Base-by-base conservation (phyloP, 2,329 filamentous ascomycete species). In the Apiospora aurea region DNA sequence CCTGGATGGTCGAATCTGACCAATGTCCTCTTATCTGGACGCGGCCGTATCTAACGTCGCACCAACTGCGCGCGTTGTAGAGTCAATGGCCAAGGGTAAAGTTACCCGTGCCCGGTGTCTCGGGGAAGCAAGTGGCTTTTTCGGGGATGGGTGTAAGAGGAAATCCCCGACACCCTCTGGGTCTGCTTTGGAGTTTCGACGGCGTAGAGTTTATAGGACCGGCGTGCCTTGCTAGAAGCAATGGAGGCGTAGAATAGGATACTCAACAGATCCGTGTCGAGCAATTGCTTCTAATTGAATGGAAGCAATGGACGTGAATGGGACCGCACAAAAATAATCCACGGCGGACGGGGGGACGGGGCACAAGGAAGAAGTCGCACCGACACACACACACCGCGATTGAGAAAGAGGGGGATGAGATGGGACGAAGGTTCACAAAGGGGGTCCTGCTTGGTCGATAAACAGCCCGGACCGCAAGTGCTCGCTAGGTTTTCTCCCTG, bases 331-430 rank as follows among this genome's bases (percentile, higher is more conserved):
- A 21, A 34, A 61, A 61, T 18, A 18, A 61, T 38, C 38, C 53
- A 61, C 53, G 10, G 29, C 53, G 38, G 53, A 21, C 29, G 53
- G 53, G 53, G 57, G 18, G 18, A 64, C 57, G 10, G 29, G 57
- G 18, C 34, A 64, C 57, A 64, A 64, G 57, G 57, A 41, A 61
- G 53, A 61, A 64, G 57, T 64, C 57, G 18, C 57, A 64, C 57
- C 57, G 34, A 38, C 6, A n/a, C 29, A 64, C 57, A 24, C 34
- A 64, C 57, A 64, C 57, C 57, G 34, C 29, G 29, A 41, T 41
- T 41, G 51, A 64, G 21, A 41, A 41, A 21, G 21, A 24, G 57
- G 57, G 57, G 57, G 57, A 64, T 61, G 26, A 18, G 53, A 61
- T 61, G 53, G 53, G 53, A 38, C 16, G 29, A 38, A 38, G 26